Base-by-base conservation (phyloP, 2,329 filamentous ascomycete genomes). In the Pyricularia grisea region DNA sequence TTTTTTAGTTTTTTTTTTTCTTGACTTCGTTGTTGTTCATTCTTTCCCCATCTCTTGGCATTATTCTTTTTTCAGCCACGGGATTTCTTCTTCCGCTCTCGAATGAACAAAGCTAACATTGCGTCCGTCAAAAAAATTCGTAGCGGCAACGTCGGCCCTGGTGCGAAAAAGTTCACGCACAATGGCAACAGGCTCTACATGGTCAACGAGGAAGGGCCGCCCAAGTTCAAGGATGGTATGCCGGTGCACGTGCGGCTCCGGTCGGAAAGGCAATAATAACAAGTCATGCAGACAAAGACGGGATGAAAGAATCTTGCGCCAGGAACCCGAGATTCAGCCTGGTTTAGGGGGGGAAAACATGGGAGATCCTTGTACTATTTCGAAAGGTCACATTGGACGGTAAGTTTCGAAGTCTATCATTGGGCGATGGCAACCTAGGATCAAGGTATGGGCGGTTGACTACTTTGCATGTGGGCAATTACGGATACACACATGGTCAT, bases 171-270 rank as follows among this genome's bases (percentile, higher is more conserved):
- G 14, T 71, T 73, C 11, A 73, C 71, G 5, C 71, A 79, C 12
- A 72, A 74, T 33, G 77, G 76, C 9, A 69, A 77, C 60, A 74
- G 77, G 28, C 72, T 77, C 17, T 79, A 79, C 67, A 70, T 73
- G 68, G 68, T 72, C 1, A 76, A 74, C 67, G 63, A 55, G 2
- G 66, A 72, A 50, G 72, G 74, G 67, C 73, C 74, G 20, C 74
- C 78, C 17, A 72, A 78, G 67, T 72, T 76, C 61, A 81, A 81
- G 70, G 75, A 79, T 64, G 76, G 75, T 10, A 80, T 80, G 78
- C 79, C 79, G 2, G 77, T 80, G 1, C 78, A 76, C 65, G 75
- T 79, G n/a, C 75, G 74, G 60, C 67, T 72, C 42, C 70, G 73
- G 14, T 63, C 42, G 7, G 42, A 30, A 12, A 31, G 3, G 17